These are phyloP conservation scores for Neurospora sp. DNA, from an alignment of 495 filamentous ascomycete genomes.

Conservation along the genomic window DNA sequence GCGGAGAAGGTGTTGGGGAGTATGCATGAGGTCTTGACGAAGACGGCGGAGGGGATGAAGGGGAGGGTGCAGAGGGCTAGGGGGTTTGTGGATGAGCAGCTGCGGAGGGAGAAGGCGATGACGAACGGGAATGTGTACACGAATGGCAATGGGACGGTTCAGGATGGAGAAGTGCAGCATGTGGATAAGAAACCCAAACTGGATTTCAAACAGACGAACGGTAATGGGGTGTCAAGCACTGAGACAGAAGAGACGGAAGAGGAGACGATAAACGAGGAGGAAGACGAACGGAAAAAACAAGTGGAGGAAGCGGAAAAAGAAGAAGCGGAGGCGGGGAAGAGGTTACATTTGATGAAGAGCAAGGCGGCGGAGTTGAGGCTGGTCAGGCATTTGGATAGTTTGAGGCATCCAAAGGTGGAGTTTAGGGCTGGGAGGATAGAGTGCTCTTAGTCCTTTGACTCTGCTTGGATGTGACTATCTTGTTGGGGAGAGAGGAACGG, in stretches of 20 bases:
- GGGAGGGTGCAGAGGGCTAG: conserved; percentile 23
- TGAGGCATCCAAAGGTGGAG: conserved; percentile 52
- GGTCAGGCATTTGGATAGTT: conserved; percentile 55
- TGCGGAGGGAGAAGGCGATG: conserved; percentile 9
- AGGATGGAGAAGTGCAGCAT: neutral
- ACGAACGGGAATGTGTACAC: conserved; percentile 20
- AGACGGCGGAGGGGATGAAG: conserved; percentile 58
- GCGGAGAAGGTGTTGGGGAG: conserved; percentile 82
- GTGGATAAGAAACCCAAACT: conserved; percentile 34
- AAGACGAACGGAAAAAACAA: conserved; percentile 1
- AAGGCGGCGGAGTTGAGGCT: conserved; percentile 76
- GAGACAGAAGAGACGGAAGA: conserved; percentile 11
- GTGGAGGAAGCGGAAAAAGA: conserved; percentile 28
- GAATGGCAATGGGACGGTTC: conserved; percentile 10
- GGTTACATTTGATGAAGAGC: conserved; percentile 53
- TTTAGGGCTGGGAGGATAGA: conserved; percentile 45
- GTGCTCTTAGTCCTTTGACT: neutral
- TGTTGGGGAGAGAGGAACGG: too few relatives aligned
- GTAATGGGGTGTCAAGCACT: neutral
- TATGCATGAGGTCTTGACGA: conserved; percentile 77
- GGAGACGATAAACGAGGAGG: conserved; percentile 24
- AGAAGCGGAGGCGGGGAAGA: conserved; percentile 44
- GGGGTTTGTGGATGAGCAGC: conserved; percentile 13
- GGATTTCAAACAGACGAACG: neutral
- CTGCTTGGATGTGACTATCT: neutral